Evolutionary conservation across 2,329 filamentous ascomycete species (phyloP).

Genomic region (Dothideomycetes sp.): DNA sequence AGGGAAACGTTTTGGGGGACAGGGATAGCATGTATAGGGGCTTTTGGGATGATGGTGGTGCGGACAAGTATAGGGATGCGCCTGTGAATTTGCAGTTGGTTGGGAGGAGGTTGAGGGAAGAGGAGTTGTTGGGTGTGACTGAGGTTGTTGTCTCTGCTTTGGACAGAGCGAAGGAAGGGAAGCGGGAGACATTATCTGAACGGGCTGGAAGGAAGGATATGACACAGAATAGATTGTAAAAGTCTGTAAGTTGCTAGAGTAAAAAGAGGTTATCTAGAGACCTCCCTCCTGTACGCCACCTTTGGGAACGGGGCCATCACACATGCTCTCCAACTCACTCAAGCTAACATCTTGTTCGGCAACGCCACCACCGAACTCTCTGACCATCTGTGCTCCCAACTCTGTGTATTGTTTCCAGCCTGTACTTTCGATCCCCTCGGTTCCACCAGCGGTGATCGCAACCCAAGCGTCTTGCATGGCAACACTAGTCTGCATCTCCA

Average conservation of each 20-base stretch:
- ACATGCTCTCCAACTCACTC: constrained; percentile 18
- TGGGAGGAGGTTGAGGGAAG: constrained; percentile 12
- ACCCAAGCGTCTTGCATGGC: constrained; percentile 30
- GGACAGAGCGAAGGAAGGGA: background rate
- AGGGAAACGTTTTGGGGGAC: constrained; percentile 16
- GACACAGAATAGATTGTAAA: background rate
- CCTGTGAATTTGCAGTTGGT: constrained; percentile 13
- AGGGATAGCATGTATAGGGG: constrained; percentile 4
- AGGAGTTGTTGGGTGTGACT: constrained; percentile 9
- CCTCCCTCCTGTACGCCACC: background rate
- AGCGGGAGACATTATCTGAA: background rate
- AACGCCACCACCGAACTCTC: constrained; percentile 23
- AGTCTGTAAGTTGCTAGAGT: no score
- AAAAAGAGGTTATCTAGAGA: no score
- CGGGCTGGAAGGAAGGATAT: background rate
- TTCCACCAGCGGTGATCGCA: constrained; percentile 23
- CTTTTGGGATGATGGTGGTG: constrained; percentile 5
- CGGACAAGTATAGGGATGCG: constrained; percentile 9
- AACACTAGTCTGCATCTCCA: constrained; percentile 24
- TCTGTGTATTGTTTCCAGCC: constrained; percentile 11
- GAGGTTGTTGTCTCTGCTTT: constrained; percentile 13
- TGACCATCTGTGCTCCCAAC: constrained; percentile 17
- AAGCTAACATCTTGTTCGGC: constrained; percentile 22
- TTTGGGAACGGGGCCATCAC: constrained; percentile 16
- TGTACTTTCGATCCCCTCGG: constrained; percentile 1